phyloP scores from a whole-genome alignment of 2,329 filamentous ascomycete species.

The Colletotrichum tropicale region DNA sequence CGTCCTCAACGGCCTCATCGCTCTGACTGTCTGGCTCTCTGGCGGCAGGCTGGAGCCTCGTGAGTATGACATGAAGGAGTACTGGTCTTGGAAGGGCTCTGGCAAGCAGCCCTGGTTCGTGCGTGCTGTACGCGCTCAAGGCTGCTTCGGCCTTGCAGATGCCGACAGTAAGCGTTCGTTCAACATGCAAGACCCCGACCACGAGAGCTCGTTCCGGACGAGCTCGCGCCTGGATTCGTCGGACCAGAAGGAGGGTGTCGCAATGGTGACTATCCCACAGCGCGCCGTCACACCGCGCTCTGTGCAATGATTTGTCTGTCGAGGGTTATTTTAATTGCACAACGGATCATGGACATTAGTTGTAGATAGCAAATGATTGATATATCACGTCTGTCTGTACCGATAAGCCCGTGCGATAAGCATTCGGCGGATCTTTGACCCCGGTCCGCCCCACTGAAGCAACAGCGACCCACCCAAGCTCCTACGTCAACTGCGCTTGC shows the following conservation, averaged over 20 bases:
- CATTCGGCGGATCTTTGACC: slow-evolving; percentile 17
- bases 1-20: slow-evolving; percentile 53
- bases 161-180: slow-evolving; percentile 25
- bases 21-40: slow-evolving; percentile 47
- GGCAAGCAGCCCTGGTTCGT: slow-evolving; percentile 54
- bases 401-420: background rate
- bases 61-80: slow-evolving; percentile 60
- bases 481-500: background rate
- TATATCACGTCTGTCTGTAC: background rate
- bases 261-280: slow-evolving; percentile 19
- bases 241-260: slow-evolving; percentile 18
- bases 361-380: slow-evolving; percentile 11
- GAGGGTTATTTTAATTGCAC: background rate
- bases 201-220: slow-evolving; percentile 17
- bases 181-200: slow-evolving; percentile 17
- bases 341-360: background rate
- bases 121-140: slow-evolving; percentile 36
- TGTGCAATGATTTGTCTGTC: background rate
- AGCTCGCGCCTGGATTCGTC: slow-evolving; percentile 17
- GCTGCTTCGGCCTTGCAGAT: slow-evolving; percentile 25
- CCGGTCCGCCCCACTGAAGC: background rate
- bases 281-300: slow-evolving; percentile 15
- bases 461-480: slow-evolving; percentile 13
- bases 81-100: slow-evolving; percentile 58
- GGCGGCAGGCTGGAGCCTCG: slow-evolving; percentile 48